These are phyloP conservation scores for Apiosordaria backusii DNA, from an alignment of 495 filamentous ascomycete species.

Conservation along the genomic window DNA sequence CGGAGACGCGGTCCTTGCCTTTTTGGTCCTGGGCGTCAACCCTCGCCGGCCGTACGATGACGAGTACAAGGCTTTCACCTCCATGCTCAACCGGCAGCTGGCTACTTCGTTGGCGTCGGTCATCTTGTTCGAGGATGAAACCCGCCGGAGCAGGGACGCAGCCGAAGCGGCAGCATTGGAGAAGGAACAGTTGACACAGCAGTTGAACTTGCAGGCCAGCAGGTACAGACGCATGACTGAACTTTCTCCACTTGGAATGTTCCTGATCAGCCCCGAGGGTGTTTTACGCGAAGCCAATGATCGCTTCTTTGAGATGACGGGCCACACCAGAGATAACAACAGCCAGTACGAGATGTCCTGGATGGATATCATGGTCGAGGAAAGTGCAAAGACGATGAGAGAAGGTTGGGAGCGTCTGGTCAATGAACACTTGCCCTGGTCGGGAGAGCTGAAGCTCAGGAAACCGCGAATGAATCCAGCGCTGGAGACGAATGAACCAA, in stretches of 20 bases:
- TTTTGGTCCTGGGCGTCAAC: slow-evolving; percentile 45
- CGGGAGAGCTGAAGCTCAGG: slow-evolving; percentile 60
- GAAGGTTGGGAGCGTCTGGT: slow-evolving; percentile 59
- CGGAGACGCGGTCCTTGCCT: slow-evolving; percentile 36
- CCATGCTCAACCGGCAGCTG: slow-evolving; percentile 54
- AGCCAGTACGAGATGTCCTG: slow-evolving; percentile 32
- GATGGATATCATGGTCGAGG: slow-evolving; percentile 30
- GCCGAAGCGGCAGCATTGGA: slow-evolving; percentile 56
- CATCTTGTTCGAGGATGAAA: slow-evolving; percentile 60
- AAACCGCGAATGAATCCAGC: slow-evolving; percentile 51
- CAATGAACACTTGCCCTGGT: slow-evolving; percentile 47
- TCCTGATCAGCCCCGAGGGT: slow-evolving; percentile 35
- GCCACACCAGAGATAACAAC: slow-evolving; percentile 26
- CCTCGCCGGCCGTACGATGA: slow-evolving; percentile 41
- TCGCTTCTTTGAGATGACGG: slow-evolving; percentile 37
- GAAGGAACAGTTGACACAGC: slow-evolving; percentile 53
- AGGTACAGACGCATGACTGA: slow-evolving; percentile 37
- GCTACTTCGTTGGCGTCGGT: slow-evolving; percentile 59
- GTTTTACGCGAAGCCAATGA: slow-evolving; percentile 34
- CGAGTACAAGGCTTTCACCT: slow-evolving; percentile 50
- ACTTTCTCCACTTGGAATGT: slow-evolving; percentile 36
- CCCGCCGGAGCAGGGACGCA: slow-evolving; percentile 50
- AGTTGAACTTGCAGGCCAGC: slow-evolving; percentile 45
- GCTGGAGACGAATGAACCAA: slow-evolving; percentile 26
- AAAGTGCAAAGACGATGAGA: slow-evolving; percentile 53